A percentile compares a stretch with the other conserved stretches of the same genome.
These are phyloP conservation scores for Tricholomella constricta DNA, from an alignment of 768 basidiomycete species.

Conservation along the genomic window DNA sequence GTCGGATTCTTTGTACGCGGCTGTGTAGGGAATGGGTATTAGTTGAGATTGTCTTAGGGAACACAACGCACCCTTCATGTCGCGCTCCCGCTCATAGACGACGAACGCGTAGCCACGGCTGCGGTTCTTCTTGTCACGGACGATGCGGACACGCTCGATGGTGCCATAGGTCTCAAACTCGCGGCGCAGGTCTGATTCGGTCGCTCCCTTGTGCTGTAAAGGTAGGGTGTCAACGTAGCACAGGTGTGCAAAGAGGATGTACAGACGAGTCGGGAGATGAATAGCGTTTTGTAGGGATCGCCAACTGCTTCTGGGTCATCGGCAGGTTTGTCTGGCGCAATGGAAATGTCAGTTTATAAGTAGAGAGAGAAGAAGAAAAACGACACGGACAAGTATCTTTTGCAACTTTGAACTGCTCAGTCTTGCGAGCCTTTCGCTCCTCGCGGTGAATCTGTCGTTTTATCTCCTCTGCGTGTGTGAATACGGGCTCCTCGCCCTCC, in stretches of 20 bases:
- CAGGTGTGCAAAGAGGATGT: not conserved
- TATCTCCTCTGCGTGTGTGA: constrained; percentile 81
- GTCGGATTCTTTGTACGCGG: constrained; percentile 98
- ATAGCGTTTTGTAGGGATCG: constrained; percentile 98
- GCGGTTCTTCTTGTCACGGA: constrained; percentile 86
- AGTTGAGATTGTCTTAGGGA: not conserved
- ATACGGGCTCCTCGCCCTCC: constrained; percentile 81
- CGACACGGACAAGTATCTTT: constrained; percentile 78
- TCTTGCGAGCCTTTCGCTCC: constrained; percentile 73
- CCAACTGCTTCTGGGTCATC: constrained; percentile 91
- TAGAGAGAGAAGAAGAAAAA: not conserved
- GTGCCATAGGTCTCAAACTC: constrained; percentile 96
- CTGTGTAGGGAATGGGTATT: constrained; percentile 36
- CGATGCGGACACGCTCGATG: constrained; percentile 92
- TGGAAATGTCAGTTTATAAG: constrained; percentile 9
- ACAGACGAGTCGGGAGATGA: constrained; percentile 86
- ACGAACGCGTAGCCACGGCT: constrained; percentile 94
- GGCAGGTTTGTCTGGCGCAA: constrained; percentile 78
- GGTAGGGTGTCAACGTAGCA: constrained; percentile 11
- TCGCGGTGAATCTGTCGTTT: constrained; percentile 79
- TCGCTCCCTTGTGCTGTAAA: constrained; percentile 83
- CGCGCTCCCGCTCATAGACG: constrained; percentile 96
- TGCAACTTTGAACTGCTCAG: constrained; percentile 75
- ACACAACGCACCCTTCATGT: constrained; percentile 86
- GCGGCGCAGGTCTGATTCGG: constrained; percentile 87